phyloP scores from a whole-genome alignment of 352 stramenopile species.

The Globisporangium spinosum region DNA sequence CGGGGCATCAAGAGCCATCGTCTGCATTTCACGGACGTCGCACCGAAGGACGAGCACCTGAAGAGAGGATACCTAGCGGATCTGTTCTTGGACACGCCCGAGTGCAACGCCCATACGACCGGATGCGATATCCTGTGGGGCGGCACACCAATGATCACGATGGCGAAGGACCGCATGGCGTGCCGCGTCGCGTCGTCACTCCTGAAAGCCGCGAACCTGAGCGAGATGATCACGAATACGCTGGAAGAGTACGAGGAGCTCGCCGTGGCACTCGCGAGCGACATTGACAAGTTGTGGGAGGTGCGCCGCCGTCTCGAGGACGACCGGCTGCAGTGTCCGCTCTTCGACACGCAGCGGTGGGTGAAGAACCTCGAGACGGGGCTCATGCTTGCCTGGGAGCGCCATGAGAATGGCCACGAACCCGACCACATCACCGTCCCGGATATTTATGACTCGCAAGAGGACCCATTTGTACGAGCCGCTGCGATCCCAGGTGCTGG shows the following conservation, averaged over 20 bases:
- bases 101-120: conserved; percentile 91
- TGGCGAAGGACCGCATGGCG: conserved; percentile 89
- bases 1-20: conserved; percentile 66
- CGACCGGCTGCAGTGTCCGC: conserved; percentile 51
- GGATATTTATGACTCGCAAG: conserved; percentile 57
- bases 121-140: conserved; percentile 92
- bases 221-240: conserved; percentile 70
- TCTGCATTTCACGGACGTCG: conserved; percentile 84
- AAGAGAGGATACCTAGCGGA: conserved; percentile 86
- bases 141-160: conserved; percentile 88
- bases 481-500: neutral
- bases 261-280: conserved; percentile 83
- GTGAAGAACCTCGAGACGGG: conserved; percentile 84
- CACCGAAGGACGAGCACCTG: conserved; percentile 89
- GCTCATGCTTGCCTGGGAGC: conserved; percentile 65
- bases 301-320: conserved; percentile 71
- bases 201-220: conserved; percentile 72
- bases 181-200: conserved; percentile 87
- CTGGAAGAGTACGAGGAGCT: conserved; percentile 90
- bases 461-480: neutral
- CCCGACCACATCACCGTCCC: conserved; percentile 81
- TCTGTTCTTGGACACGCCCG: conserved; percentile 90
- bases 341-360: conserved; percentile 84
- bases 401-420: conserved; percentile 56
- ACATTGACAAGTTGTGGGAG: conserved; percentile 81